Evolutionary conservation across 345 rosid genomes (phyloP).

Genomic region (Populus ilicifolia): DNA sequence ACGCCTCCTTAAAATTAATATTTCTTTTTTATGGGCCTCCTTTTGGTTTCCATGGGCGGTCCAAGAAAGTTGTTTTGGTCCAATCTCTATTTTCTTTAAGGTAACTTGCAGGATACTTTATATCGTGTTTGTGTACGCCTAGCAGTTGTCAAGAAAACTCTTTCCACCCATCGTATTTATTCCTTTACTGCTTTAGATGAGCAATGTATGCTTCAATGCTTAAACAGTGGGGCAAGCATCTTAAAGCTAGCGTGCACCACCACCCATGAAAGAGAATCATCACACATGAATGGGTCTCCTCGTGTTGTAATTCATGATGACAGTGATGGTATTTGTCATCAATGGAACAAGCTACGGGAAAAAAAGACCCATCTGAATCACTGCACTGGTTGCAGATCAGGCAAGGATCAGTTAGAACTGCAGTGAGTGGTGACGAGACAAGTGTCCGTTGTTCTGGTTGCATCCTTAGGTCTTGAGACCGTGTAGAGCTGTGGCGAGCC

Average conservation of each 20-base stretch:
- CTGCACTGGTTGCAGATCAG: neutral
- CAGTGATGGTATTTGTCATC: neutral
- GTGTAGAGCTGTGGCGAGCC: neutral
- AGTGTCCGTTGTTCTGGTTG: neutral
- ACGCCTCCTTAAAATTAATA: no score
- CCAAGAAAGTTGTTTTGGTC: neutral
- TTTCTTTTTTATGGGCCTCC: neutral
- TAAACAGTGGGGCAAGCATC: neutral
- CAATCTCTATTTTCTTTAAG: neutral
- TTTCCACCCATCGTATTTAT: no score
- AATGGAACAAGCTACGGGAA: neutral
- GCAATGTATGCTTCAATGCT: neutral
- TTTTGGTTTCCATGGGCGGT: neutral
- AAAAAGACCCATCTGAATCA: neutral
- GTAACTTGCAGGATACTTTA: slow-evolving; percentile 11
- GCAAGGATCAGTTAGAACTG: neutral
- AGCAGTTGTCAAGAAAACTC: no score
- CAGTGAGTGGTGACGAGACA: neutral
- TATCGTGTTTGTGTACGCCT: no score
- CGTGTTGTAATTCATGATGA: neutral
- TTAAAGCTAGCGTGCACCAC: neutral
- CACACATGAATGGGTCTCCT: neutral
- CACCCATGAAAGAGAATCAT: neutral
- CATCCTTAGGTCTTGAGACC: neutral
- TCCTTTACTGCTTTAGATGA: neutral